Evolutionary conservation across 805 yeast species (phyloP).

Genomic region (Scheffersomyces amazonensis): DNA sequence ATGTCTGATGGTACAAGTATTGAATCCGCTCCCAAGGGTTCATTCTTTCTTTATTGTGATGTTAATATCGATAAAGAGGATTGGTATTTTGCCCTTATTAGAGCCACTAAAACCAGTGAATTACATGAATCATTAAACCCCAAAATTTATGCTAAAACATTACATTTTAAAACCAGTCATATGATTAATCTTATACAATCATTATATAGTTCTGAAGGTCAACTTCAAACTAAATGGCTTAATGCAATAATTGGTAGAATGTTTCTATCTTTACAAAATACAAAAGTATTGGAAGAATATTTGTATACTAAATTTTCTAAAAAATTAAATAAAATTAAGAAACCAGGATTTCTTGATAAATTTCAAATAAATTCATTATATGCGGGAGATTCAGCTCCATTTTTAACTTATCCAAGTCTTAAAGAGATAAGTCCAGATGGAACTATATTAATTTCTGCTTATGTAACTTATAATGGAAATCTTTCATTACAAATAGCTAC

Average conservation of each 20-base stretch:
- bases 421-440: constrained; percentile 80
- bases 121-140: constrained; percentile 38
- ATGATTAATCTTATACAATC: constrained; percentile 72
- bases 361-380: constrained; percentile 68
- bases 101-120: constrained; percentile 55
- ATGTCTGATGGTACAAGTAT: neutral
- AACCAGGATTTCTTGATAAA: constrained; percentile 86
- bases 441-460: constrained; percentile 55
- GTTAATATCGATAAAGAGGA: constrained; percentile 85
- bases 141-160: constrained; percentile 61
- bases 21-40: constrained; percentile 40
- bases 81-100: constrained; percentile 83
- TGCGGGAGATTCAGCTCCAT: constrained; percentile 81
- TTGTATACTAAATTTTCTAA: constrained; percentile 60
- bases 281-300: constrained; percentile 59
- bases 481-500: constrained; percentile 76
- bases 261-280: constrained; percentile 72
- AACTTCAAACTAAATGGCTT: constrained; percentile 82
- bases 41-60: constrained; percentile 68
- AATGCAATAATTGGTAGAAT: constrained; percentile 85
- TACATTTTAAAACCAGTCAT: constrained; percentile 68
- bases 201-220: constrained; percentile 79
- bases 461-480: constrained; percentile 72
- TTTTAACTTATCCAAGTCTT: constrained; percentile 68
- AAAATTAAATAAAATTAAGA: constrained; percentile 74